Evolutionary conservation across 1,284 basidiomycete genomes (phyloP).

Genomic region (Lentinula novae-zelandiae): DNA sequence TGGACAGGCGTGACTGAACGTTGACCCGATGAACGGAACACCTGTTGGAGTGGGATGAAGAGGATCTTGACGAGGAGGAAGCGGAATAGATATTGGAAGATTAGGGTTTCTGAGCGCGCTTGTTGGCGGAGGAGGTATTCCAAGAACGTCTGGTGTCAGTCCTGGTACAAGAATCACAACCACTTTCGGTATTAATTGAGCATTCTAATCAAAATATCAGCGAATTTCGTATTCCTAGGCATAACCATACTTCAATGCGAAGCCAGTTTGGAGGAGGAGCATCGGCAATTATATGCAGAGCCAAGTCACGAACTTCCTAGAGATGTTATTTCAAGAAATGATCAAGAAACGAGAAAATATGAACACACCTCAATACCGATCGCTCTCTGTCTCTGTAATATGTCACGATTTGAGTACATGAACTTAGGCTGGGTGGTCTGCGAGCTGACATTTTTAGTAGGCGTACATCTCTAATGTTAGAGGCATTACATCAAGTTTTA

Average conservation of each 20-base stretch:
- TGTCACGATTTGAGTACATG: conserved; percentile 75
- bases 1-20: conserved; percentile 89
- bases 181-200: conserved; percentile 68
- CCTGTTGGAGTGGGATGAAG: conserved; percentile 21
- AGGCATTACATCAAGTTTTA: conserved; percentile 56
- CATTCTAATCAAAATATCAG: conserved; percentile 47
- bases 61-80: conserved; percentile 30
- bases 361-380: conserved; percentile 71
- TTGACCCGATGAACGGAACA: conserved; percentile 74
- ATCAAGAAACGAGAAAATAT: conserved; percentile 23
- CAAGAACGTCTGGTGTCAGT: conserved; percentile 66
- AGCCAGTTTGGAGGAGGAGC: conserved; percentile 82
- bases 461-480: not conserved
- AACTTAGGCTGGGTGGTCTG: conserved; percentile 69
- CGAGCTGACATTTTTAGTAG: conserved; percentile 14
- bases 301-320: conserved; percentile 83
- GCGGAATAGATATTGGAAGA: conserved; percentile 61
- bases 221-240: conserved; percentile 6
- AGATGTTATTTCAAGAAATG: conserved; percentile 8
- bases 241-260: conserved; percentile 64
- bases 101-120: conserved; percentile 65
- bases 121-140: conserved; percentile 62
- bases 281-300: conserved; percentile 79
- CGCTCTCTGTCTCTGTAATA: conserved; percentile 65
- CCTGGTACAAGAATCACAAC: conserved; percentile 81